Conservation (phyloP, 345 rosid species). For the rapeseed (Brassica napus) region Da-Ae NC_063443.1:15359001-15359500, state of each 20-base stretch:
- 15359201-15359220: conserved; percentile 91
- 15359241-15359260: background rate
- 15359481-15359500: conserved; percentile 72
- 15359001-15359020: conserved; percentile 56
- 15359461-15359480: conserved; percentile 74
- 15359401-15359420: background rate
- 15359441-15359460: conserved; percentile 87
- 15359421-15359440: conserved; percentile 45
- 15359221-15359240: conserved; percentile 1
- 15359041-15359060: background rate
- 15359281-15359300: conserved; percentile 61
- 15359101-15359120: conserved; percentile 41
- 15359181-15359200: conserved; percentile 83
- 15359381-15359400: conserved; percentile 4
- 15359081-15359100: background rate
- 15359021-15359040: conserved; percentile 48
- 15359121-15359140: conserved; percentile 85
- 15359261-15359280: conserved; percentile 16
- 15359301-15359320: conserved; percentile 90
- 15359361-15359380: conserved; percentile 7
- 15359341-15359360: conserved; percentile 87
- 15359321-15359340: conserved; percentile 86
- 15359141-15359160: conserved; percentile 87
- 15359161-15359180: conserved; percentile 87
- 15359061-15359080: background rate